Percentiles rank a stretch among this genome's conserved stretches.
Conservation (phyloP, 305 asterid species). For the Plantago rigida region DNA sequence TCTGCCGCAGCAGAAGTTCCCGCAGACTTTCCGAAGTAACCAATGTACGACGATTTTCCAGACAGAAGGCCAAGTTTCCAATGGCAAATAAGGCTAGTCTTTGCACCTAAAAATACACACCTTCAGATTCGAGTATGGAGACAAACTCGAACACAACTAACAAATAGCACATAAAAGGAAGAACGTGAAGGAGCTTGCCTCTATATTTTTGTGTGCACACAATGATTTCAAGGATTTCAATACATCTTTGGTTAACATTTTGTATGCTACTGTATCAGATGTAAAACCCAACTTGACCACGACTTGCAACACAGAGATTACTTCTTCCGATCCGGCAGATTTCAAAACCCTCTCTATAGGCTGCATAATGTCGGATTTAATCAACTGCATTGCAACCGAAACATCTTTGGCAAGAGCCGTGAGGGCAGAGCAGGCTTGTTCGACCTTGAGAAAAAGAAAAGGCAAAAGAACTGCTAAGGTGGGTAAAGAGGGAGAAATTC, state of each 20-base stretch:
- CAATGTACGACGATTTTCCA: constrained; percentile 78
- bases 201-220: constrained; percentile 77
- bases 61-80: constrained; percentile 90
- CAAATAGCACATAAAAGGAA: constrained; percentile 20
- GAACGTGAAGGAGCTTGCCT: constrained; percentile 51
- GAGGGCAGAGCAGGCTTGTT: constrained; percentile 96
- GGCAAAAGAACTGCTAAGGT: constrained; percentile 16
- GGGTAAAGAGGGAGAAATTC: constrained; percentile 15
- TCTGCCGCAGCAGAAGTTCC: constrained; percentile 86
- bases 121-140: constrained; percentile 22
- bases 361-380: constrained; percentile 93
- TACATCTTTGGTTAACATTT: constrained; percentile 82
- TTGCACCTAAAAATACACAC: constrained; percentile 59
- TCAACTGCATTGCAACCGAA: constrained; percentile 83
- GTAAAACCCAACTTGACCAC: constrained; percentile 77
- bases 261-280: constrained; percentile 80
- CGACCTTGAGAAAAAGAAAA: constrained; percentile 51
- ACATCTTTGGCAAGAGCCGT: constrained; percentile 87
- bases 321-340: constrained; percentile 71
- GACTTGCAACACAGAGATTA: constrained; percentile 82
- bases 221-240: constrained; percentile 68
- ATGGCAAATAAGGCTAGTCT: constrained; percentile 71
- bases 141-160: constrained; percentile 17
- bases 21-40: constrained; percentile 90
- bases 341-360: constrained; percentile 85